Evolutionary conservation across 2,329 filamentous ascomycete genomes (phyloP), one percentile per base, ranked within the genome.

Genomic region (Thielaviopsis populi): DNA sequence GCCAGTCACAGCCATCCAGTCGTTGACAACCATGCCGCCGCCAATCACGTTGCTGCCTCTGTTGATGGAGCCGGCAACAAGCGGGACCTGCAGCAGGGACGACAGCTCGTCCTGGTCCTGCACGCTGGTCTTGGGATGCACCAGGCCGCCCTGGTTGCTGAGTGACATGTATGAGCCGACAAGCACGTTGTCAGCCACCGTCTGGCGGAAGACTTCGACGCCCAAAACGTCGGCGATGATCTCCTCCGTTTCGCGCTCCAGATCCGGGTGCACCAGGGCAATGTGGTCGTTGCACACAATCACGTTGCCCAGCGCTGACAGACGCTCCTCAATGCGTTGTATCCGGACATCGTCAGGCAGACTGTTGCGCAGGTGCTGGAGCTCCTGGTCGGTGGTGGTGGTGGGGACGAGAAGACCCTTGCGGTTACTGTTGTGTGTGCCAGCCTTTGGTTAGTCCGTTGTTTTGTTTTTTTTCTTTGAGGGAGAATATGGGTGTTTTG

Each of bases 91-190:
- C 67, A 99, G 81, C 76, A 99, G 78, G 72, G 87, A 91, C 68
- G 87, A 91, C 68, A 99, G 83, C 79, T 99, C 94, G 74, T 99
- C 94, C 80, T 99, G 94, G 75, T 99, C 94, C 76, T 96, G 90
- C 72, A 97, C 94, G 69, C 84, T 88, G 48, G 94, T 97, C 81
- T 96, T 96, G 70, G 94, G 92, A 74, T 99, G 94, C 59, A 99
- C 94, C 70, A 99, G 87, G 13, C 94, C 94, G 69, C 94, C 94
- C 76, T 92, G 89, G 79, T 99, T 99, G 71, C 88, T 92, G 67
- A 99, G 81, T 63, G 88, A 84, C 91, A 97, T 97, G 80, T 99
- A 99, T 61, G 86, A 91, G 67, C 94, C 94, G 43, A 95, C 94
- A 33, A 99, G 84, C 65, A 99, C 94, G 73, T 97, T 96, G 76